Evolutionary conservation across 176 grass and related monocot genomes (phyloP).

Genomic region (Cenchrus purpureus): DNA sequence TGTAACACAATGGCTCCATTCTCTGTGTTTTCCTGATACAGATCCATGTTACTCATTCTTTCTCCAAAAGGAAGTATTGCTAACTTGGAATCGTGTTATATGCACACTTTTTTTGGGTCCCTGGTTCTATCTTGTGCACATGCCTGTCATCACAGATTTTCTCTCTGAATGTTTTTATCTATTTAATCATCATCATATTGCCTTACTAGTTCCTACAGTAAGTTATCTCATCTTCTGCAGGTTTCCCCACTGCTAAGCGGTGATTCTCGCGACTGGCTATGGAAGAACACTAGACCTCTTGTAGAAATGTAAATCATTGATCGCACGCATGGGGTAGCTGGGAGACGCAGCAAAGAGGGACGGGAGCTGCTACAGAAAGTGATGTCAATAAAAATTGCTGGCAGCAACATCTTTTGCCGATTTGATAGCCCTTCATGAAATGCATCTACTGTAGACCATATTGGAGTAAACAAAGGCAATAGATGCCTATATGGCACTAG

Average conservation of each 20-base stretch:
- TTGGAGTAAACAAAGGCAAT: background rate
- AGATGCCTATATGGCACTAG: background rate
- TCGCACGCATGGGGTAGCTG: background rate
- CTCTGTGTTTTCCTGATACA: background rate
- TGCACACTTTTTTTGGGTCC: background rate
- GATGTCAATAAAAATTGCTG: background rate
- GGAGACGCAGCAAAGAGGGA: background rate
- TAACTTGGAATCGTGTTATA: background rate
- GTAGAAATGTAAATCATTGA: background rate
- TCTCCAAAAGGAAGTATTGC: background rate
- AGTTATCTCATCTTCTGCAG: conserved; percentile 41
- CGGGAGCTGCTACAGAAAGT: background rate
- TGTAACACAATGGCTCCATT: background rate
- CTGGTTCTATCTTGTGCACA: background rate
- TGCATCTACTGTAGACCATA: background rate
- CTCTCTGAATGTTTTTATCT: background rate
- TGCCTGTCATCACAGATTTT: background rate
- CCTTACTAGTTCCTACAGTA: background rate
- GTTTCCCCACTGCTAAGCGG: conserved; percentile 79
- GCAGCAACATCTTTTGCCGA: background rate
- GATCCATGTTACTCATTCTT: background rate
- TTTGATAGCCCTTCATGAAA: background rate
- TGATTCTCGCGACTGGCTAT: conserved; percentile 69
- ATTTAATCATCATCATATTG: background rate
- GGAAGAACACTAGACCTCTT: conserved; percentile 80